Percentiles rank a stretch among this genome's conserved stretches.
phyloP scores from a whole-genome alignment of 176 grass and related monocot species.

The Dactylis glomerata region DNA sequence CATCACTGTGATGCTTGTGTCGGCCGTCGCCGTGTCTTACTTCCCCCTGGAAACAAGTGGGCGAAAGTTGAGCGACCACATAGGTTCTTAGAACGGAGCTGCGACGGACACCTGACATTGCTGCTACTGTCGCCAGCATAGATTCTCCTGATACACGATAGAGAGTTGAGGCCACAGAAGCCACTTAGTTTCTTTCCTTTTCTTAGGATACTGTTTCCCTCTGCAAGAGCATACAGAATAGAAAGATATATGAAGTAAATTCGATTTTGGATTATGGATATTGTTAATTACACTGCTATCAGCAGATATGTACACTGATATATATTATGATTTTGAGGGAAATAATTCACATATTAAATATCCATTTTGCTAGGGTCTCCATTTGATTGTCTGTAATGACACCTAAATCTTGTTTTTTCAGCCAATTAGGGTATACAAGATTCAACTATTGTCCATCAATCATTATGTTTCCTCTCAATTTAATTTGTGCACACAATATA shows the following conservation, averaged over 20 bases:
- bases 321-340: neutral
- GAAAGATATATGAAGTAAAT: neutral
- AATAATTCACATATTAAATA: neutral
- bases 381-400: neutral
- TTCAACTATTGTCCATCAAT: neutral
- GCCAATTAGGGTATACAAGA: neutral
- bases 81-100: constrained; percentile 26
- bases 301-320: constrained; percentile 17
- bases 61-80: constrained; percentile 65
- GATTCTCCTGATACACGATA: constrained; percentile 1
- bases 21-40: constrained; percentile 51
- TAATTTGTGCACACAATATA: neutral
- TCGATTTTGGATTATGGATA: neutral
- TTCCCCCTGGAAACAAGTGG: constrained; percentile 86
- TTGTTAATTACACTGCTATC: neutral
- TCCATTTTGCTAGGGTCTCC: neutral
- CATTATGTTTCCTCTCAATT: neutral
- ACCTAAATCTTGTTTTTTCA: neutral
- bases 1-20: constrained; percentile 62
- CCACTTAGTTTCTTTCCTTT: constrained; percentile 1
- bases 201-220: neutral
- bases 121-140: neutral
- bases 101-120: neutral
- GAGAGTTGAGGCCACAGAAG: neutral
- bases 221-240: neutral